Percentiles rank a stretch among this genome's conserved stretches.
Evolutionary conservation across 306 rosid species (phyloP).

Genomic region (Gynostemma pentaphyllum): DNA sequence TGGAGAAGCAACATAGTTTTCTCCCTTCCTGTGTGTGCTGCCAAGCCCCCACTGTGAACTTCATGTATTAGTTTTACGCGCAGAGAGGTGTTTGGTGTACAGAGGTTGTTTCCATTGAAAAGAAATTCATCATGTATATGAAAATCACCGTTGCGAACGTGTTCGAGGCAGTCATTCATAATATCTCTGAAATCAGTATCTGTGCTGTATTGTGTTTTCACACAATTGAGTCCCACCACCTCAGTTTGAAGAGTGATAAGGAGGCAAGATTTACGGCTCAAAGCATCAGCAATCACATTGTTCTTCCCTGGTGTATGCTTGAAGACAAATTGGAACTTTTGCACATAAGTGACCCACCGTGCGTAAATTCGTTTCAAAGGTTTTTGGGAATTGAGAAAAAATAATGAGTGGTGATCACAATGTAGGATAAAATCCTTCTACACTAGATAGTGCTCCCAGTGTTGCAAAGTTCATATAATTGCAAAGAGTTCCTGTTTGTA

Average conservation of each 20-base stretch:
- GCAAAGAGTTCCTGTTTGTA: no score
- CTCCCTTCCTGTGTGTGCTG: neutral
- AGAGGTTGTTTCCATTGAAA: neutral
- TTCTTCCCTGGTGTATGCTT: neutral
- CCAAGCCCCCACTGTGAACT: no score
- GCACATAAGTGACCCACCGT: neutral
- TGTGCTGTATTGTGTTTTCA: neutral
- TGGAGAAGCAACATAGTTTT: neutral
- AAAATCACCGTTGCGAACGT: neutral
- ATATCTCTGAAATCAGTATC: neutral
- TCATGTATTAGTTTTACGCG: neutral
- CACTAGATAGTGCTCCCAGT: no score
- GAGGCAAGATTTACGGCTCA: neutral
- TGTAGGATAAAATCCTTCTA: no score
- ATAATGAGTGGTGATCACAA: no score
- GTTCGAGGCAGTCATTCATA: neutral
- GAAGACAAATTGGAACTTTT: neutral
- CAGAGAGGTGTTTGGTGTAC: neutral
- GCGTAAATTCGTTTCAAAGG: neutral
- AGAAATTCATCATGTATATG: neutral
- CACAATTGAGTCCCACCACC: neutral
- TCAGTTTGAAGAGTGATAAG: neutral
- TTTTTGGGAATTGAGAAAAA: neutral
- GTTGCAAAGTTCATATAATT: no score
- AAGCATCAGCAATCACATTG: neutral